These are phyloP conservation scores for Gossypium davidsonii DNA, from an alignment of 441 rosid species.

Conservation along the genomic window DNA sequence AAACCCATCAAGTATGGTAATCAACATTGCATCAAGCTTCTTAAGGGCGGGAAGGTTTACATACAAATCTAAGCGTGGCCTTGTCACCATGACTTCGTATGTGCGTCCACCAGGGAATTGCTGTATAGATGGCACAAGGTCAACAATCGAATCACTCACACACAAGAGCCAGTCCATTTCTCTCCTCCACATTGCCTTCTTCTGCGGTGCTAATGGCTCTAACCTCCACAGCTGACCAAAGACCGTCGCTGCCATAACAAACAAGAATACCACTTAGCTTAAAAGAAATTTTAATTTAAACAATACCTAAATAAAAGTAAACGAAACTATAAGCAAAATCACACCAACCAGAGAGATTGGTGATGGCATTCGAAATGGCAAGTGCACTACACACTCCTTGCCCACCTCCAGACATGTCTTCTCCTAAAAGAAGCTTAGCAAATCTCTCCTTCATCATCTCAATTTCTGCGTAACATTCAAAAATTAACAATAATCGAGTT, in stretches of 20 bases:
- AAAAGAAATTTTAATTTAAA: not conserved
- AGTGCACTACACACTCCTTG: slow-evolving; percentile 96
- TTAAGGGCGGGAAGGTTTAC: slow-evolving; percentile 85
- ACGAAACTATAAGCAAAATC: not conserved
- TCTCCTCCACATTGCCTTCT: slow-evolving; percentile 90
- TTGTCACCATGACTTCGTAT: slow-evolving; percentile 82
- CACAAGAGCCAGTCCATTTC: slow-evolving; percentile 92
- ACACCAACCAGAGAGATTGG: slow-evolving; percentile 77
- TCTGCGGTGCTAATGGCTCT: slow-evolving; percentile 74
- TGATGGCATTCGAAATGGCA: slow-evolving; percentile 93
- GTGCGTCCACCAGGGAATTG: slow-evolving; percentile 94
- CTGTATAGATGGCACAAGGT: slow-evolving; percentile 88
- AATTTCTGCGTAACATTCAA: slow-evolving; percentile 35
- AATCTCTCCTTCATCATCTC: slow-evolving; percentile 99
- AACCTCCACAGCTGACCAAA: slow-evolving; percentile 97
- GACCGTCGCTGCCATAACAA: slow-evolving; percentile 59
- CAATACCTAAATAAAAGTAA: not conserved
- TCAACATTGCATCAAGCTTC: slow-evolving; percentile 91
- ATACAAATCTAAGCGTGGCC: slow-evolving; percentile 80
- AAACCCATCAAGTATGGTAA: slow-evolving; percentile 73
- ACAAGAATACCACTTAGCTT: slow-evolving; percentile 7
- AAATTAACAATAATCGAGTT: not conserved
- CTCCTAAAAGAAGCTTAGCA: slow-evolving; percentile 91
- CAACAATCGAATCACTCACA: slow-evolving; percentile 86
- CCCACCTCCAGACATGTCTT: slow-evolving; percentile 98